Base-by-base conservation (phyloP, 2,329 filamentous ascomycete genomes). In the Thyridium curvatum region DNA sequence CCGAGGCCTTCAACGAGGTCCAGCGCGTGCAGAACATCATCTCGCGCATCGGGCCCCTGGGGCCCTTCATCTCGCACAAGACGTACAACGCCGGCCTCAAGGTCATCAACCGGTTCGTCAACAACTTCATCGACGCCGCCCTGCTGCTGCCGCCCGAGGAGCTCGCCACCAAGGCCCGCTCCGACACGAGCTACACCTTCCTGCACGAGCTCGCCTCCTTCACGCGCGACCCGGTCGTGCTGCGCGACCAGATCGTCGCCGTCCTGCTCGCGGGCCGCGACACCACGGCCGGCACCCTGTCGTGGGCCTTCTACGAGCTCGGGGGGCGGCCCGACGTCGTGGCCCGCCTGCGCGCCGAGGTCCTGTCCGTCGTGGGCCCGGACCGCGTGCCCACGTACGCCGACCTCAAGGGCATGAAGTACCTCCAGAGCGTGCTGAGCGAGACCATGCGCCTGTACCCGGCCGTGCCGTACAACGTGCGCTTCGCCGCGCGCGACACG, bases 341-440 rank as follows among this genome's bases (percentile, higher is more conserved):
- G 4, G 58, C 66, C 38, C 85, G 79, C 55, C 71, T 96, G 37
- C 79, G 89, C 17, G 61, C 66, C 17, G 88, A 95, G 60, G 88
- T 95, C 52, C 58, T 81, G 18, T 56, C 72, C 2, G 68, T 69
- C 0, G 74, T 95, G 4, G 89, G 89, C 2, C 59, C 73, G 8
- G 65, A 77, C 12, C 62, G 71, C 6, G 63, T 69, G 4, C 82
- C 82, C 0, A 88, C 83, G 0, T 95, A 94, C 58, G 73, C 78
- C 12, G 77, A 95, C 54, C 71, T 95, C 42, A 95, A 94, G 68
- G 73, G 73, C 47, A 94, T 95, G 88, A 83, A 84, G 52, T 95
- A 91, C 58, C 75, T 93, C 41, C 69, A 79, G 59, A 70, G 82
- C 50, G 65, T 84, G 36, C 72, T 94, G 51, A 84, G 86, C 62